Evolutionary conservation across 495 filamentous ascomycete genomes (phyloP).

Genomic region (Eremomyces bilateralis): DNA sequence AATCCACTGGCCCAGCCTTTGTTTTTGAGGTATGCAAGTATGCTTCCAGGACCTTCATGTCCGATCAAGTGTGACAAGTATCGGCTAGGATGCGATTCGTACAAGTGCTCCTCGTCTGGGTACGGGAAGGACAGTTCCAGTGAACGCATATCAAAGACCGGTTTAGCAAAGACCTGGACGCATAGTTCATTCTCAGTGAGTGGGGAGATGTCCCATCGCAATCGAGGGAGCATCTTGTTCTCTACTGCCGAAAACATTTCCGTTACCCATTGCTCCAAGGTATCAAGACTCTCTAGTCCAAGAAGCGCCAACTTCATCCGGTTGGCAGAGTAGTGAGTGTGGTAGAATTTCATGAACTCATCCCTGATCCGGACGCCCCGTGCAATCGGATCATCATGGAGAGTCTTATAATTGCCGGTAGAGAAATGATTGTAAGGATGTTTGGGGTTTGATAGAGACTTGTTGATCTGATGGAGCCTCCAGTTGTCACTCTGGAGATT

Average conservation of each 20-base stretch:
- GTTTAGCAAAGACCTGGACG: constrained; percentile 79
- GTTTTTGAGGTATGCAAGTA: constrained; percentile 81
- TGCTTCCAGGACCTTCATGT: constrained; percentile 91
- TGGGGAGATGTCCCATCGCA: constrained; percentile 56
- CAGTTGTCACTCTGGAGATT: constrained; percentile 91
- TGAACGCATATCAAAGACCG: constrained; percentile 78
- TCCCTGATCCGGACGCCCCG: constrained; percentile 72
- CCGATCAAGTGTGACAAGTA: constrained; percentile 90
- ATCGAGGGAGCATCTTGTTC: constrained; percentile 68
- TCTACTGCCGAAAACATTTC: constrained; percentile 67
- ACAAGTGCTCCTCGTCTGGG: constrained; percentile 67
- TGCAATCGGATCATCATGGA: constrained; percentile 65
- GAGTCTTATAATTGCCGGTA: constrained; percentile 74
- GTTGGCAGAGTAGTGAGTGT: constrained; percentile 84
- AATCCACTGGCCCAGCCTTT: constrained; percentile 91
- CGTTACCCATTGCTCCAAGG: constrained; percentile 67
- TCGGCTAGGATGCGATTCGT: constrained; percentile 63
- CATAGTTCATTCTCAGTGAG: constrained; percentile 45
- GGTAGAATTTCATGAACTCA: constrained; percentile 88
- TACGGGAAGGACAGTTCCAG: constrained; percentile 80
- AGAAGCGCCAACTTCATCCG: constrained; percentile 87
- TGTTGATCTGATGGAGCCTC: constrained; percentile 81
- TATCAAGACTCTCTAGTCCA: constrained; percentile 72
- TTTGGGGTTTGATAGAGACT: constrained; percentile 67
- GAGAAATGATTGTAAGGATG: constrained; percentile 96